These are phyloP conservation scores for Rhodotorula sp. DNA, from an alignment of 1,284 basidiomycete species.

Conservation along the genomic window DNA sequence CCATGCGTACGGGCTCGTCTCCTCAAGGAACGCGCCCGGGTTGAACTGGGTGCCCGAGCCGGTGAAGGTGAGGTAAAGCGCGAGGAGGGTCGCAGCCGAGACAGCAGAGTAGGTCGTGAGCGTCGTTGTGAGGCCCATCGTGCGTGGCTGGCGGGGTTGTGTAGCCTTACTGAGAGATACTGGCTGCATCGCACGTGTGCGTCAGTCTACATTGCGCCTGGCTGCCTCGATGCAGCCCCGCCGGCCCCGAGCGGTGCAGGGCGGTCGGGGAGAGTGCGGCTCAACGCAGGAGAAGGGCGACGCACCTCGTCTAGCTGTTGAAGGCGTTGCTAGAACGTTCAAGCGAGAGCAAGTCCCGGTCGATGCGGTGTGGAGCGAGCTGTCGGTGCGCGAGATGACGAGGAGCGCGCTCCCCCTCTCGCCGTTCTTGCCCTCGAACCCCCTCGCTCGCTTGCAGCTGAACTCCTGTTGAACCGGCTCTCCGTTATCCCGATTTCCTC, in stretches of 20 bases:
- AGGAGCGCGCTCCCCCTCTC: not conserved
- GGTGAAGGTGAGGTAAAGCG: conserved; percentile 35
- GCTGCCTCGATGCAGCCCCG: too few species aligned
- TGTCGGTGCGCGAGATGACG: not conserved
- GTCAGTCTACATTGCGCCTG: not conserved
- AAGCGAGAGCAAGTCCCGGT: too few species aligned
- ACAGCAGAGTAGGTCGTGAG: conserved; percentile 20
- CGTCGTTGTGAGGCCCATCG: conserved; percentile 11
- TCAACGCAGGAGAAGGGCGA: not conserved
- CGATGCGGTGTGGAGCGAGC: not conserved
- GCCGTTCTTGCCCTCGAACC: too few species aligned
- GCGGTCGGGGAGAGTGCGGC: not conserved
- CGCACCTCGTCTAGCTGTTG: not conserved
- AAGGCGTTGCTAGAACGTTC: not conserved
- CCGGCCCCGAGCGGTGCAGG: too few species aligned
- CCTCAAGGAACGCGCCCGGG: conserved; percentile 85
- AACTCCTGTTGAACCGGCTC: too few species aligned
- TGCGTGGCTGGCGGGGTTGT: too few species aligned
- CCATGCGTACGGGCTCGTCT: conserved; percentile 92
- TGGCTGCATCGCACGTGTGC: not conserved
- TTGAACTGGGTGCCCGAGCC: conserved; percentile 64
- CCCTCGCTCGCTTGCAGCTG: too few species aligned
- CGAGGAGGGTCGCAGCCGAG: conserved; percentile 16
- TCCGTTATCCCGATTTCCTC: too few species aligned
- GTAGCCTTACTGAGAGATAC: not conserved